Evolutionary conservation across 345 rosid genomes (phyloP).

Genomic region (Eucalyptus cladocalyx): DNA sequence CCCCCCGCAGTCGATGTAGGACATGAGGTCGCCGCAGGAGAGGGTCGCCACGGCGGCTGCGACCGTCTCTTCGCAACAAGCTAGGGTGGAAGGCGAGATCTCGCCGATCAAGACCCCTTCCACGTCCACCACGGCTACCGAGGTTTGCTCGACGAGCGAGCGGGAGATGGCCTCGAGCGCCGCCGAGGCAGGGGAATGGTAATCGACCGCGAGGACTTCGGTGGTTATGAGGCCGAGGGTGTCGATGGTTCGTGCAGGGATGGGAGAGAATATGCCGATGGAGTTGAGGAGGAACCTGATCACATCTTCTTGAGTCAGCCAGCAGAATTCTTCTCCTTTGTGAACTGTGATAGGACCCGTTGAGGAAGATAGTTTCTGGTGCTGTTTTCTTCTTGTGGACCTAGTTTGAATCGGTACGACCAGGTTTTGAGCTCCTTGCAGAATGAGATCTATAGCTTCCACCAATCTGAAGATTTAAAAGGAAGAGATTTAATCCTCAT

Average conservation of each 20-base stretch:
- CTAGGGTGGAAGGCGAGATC: constrained; percentile 59
- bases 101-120: constrained; percentile 61
- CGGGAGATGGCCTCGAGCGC: constrained; percentile 35
- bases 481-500: neutral
- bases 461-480: constrained; percentile 35
- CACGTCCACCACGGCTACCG: constrained; percentile 60
- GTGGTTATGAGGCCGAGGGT: constrained; percentile 43
- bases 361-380: constrained; percentile 4
- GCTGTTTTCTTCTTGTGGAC: constrained; percentile 32
- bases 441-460: constrained; percentile 70
- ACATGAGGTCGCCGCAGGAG: constrained; percentile 71
- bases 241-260: constrained; percentile 57
- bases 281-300: constrained; percentile 62
- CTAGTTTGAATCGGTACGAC: constrained; percentile 63
- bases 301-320: constrained; percentile 89
- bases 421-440: constrained; percentile 77
- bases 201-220: constrained; percentile 35
- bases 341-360: constrained; percentile 12
- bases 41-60: constrained; percentile 67
- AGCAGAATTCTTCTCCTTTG: constrained; percentile 66
- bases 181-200: constrained; percentile 51
- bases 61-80: constrained; percentile 53
- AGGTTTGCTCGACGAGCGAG: constrained; percentile 41
- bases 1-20: constrained; percentile 74
- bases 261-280: constrained; percentile 65